Base-by-base conservation (phyloP, 805 yeast species). In the Candida rishiriensis region DNA sequence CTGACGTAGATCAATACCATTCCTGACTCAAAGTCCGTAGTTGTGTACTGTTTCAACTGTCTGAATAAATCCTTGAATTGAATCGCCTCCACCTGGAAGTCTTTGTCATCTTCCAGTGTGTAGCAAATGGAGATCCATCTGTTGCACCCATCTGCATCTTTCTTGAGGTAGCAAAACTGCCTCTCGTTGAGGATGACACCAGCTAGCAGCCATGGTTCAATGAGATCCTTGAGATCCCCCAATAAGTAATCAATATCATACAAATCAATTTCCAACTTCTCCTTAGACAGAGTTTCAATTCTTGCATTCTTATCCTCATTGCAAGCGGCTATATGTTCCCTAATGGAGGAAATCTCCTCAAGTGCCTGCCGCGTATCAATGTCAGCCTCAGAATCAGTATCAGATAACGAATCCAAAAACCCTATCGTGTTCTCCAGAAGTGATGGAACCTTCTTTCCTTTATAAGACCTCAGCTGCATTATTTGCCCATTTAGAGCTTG, bases 181-280 rank as follows among this genome's bases (percentile, higher is more conserved):
- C 50, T 44, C 10, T 63, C 61, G 34, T 55, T 59, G 10, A 70
- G 36, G 2, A 71, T 56, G 3, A 67, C 62, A 18, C 75, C 75
- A 11, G 58, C 56, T 3, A 72, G 49, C 7, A 69, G 41, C 59
- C 69, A 70, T 4, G 73, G 72, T 26, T 70, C 73, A 11, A 61
- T 37, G 12, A 48, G 39, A 1, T 34, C 40, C 11, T 55, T 57
- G 13, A 44, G 36, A 3, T 51, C 50, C 3, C 53, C 49, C 29
- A 69, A 34, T 5, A 68, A 38, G 7, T 34, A 41, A 6, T 63
- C 53, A 13, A 66, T 54, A 41, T 67, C 60, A 31, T 43, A 51
- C 10, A 64, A 38, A 35, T 60, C 53, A 15, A 64, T 50, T 1
- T 41, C 29, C 0, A 36, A 39, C 21, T 48, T 50, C 35, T 52